phyloP scores from a whole-genome alignment of 306 rosid genomes.

The Vigna mungo region DNA sequence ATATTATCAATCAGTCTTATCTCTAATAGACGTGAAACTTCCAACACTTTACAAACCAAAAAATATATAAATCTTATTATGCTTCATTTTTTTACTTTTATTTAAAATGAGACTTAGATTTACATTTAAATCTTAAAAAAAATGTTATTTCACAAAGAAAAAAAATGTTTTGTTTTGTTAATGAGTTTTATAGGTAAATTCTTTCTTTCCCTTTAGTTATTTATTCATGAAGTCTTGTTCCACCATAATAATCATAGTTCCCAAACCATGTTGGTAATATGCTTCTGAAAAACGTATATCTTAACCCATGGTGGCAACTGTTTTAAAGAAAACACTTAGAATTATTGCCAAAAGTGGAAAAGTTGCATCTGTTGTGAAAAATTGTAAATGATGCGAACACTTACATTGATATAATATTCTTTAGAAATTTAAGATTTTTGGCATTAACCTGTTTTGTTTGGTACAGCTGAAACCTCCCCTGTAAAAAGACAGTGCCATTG shows the following conservation, averaged over 20 bases:
- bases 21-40: too few species aligned
- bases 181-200: conserved; percentile 2
- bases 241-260: conserved; percentile 27
- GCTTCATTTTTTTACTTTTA: too few species aligned
- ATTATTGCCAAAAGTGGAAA: conserved; percentile 30
- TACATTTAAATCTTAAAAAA: too few species aligned
- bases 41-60: too few species aligned
- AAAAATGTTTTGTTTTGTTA: neutral
- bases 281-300: conserved; percentile 31
- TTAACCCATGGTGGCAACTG: conserved; percentile 32
- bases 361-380: neutral
- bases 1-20: too few species aligned
- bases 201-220: neutral
- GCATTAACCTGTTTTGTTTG: conserved; percentile 4
- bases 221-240: neutral
- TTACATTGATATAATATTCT: neutral
- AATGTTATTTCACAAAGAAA: too few species aligned
- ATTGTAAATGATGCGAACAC: neutral
- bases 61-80: too few species aligned
- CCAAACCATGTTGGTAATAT: conserved; percentile 33
- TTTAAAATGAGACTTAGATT: too few species aligned
- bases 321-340: conserved; percentile 24
- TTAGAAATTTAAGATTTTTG: neutral
- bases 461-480: conserved; percentile 21
- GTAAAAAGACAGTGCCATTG: neutral